phyloP scores from a whole-genome alignment of 1,284 basidiomycete species.

The Cutaneotrichosporon cutaneum region DNA sequence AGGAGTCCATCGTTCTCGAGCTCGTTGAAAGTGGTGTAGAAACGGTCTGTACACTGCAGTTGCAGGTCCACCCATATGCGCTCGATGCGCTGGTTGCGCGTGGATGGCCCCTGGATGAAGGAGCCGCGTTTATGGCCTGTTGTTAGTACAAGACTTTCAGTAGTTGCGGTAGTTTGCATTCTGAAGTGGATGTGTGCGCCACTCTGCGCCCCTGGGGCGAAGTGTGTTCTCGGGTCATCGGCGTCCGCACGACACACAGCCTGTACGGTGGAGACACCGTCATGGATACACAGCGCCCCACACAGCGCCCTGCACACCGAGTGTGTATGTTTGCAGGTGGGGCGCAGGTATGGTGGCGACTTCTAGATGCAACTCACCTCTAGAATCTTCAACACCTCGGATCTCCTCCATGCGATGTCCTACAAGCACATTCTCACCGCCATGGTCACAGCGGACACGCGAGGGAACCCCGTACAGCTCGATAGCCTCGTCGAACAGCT shows the following conservation, averaged over 20 bases:
- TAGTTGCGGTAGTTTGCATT: too few species aligned
- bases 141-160: too few species aligned
- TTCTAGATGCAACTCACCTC: conserved; percentile 19
- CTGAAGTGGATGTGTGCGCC: too few species aligned
- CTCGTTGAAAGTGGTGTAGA: conserved; percentile 9
- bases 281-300: too few species aligned
- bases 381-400: conserved; percentile 6
- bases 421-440: conserved; percentile 51
- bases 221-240: neutral
- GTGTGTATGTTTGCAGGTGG: neutral
- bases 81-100: conserved; percentile 55
- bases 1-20: conserved; percentile 29
- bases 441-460: conserved; percentile 52
- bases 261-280: too few species aligned
- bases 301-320: neutral
- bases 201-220: too few species aligned
- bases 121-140: conserved; percentile 29
- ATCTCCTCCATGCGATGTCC: conserved; percentile 41
- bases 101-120: conserved; percentile 54
- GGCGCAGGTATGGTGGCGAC: too few species aligned
- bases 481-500: conserved; percentile 48
- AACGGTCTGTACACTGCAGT: conserved; percentile 7
- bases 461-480: conserved; percentile 47
- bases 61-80: conserved; percentile 51
- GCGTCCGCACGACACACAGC: too few species aligned